Evolutionary conservation across 1,139 yeast species (phyloP), one percentile per base, ranked within the genome.

Genomic region (Magnusiomyces paraingens): DNA sequence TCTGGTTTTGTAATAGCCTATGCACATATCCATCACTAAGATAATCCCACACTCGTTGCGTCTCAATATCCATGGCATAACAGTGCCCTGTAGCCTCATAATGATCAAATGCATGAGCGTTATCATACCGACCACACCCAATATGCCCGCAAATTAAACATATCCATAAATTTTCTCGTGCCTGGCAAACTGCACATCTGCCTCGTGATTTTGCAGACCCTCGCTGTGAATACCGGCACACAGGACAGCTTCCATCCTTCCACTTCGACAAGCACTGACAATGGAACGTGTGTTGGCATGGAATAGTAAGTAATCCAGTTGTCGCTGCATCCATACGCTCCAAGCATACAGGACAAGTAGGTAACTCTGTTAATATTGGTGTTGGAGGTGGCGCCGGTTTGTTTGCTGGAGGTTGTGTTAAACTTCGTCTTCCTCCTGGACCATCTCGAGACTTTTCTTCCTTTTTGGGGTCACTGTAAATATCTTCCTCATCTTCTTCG

Each of bases 41-140:
- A 67, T 91, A 91, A 67, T 91, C 97, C 98, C 98, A 91, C 1
- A 91, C 96, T 50, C 98, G 73, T 57, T 91, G 94, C 0, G 95
- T 81, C 17, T 76, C 73, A 47, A 86, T 74, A 66, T 90, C 96
- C 96, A 91, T 89, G 0, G 96, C 87, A 71, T 88, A 91, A 64
- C 96, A 87, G 68, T 91, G 98, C 2, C 87, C 85, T 0, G 95
- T 84, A 15, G 74, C 74, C 18, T 83, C 79, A 67, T 82, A 90
- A 68, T 91, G 98, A 59, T 84, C 81, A 49, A 87, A 79, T 0
- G 96, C 95, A 71, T 91, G 98, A 53, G 87, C 91, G 50, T 84
- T 82, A 52, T 89, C 87, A 66, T 91, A 91, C 59, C 98, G 72
- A 14, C 96, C 95, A 71, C 98, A 91, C 0, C 96, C 97, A 32